A percentile compares a stretch with the other conserved stretches of the same genome.
phyloP scores from a whole-genome alignment of 2,329 filamentous ascomycete genomes.

The Calonectria hawksworthii region DNA sequence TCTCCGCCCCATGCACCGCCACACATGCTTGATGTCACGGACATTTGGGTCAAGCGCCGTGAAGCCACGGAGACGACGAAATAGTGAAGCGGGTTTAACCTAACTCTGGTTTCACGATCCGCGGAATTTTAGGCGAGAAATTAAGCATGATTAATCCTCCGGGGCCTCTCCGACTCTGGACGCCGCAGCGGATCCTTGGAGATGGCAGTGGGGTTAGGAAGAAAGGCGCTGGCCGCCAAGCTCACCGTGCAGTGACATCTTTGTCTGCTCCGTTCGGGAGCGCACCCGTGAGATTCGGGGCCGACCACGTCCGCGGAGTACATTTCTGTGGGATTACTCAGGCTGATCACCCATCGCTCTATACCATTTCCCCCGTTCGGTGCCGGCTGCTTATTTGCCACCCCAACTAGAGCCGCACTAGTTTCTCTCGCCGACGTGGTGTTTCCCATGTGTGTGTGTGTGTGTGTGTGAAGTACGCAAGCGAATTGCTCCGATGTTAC shows the following conservation, averaged over 20 bases:
- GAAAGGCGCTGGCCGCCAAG: neutral
- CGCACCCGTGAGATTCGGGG: neutral
- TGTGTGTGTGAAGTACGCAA: neutral
- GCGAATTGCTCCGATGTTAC: too few species aligned
- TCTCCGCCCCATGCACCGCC: neutral
- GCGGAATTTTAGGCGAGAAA: neutral
- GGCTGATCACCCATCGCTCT: neutral
- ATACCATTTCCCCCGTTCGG: neutral
- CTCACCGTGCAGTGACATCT: neutral
- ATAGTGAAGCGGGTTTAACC: neutral
- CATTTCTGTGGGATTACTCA: neutral
- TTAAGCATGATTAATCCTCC: slow-evolving; percentile 5
- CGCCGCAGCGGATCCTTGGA: neutral
- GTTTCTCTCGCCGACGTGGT: neutral
- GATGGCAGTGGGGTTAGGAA: neutral
- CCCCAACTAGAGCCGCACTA: neutral
- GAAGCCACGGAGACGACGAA: neutral
- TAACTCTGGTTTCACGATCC: neutral
- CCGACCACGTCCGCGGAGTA: neutral
- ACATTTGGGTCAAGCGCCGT: neutral
- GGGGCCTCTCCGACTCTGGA: neutral
- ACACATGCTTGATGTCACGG: neutral
- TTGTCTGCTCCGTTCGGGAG: neutral
- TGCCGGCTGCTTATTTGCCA: neutral
- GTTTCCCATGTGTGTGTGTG: too few species aligned